Evolutionary conservation across 345 rosid species (phyloP).

Genomic region (Salix udensis): DNA sequence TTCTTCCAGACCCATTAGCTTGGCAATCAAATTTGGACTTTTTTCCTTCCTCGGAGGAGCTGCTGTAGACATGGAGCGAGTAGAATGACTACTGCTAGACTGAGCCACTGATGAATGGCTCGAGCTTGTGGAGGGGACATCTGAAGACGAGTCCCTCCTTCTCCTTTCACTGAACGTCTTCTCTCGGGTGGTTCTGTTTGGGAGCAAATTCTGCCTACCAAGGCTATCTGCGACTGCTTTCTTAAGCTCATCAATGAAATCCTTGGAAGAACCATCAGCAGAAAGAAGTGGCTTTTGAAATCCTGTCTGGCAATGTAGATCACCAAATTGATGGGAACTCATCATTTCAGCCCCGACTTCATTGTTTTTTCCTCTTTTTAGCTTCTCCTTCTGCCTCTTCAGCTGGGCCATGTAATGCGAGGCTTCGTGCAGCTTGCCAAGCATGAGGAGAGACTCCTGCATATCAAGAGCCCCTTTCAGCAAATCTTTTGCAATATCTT

Average conservation of each 20-base stretch:
- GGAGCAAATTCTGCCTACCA: constrained; percentile 54
- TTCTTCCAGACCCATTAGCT: constrained; percentile 88
- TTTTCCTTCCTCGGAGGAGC: constrained; percentile 28
- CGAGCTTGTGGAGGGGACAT: constrained; percentile 63
- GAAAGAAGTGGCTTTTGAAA: constrained; percentile 32
- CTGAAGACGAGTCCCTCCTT: constrained; percentile 38
- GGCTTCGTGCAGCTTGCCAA: constrained; percentile 73
- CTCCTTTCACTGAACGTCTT: constrained; percentile 23
- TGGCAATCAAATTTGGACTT: constrained; percentile 67
- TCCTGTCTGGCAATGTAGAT: constrained; percentile 16
- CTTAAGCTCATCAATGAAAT: constrained; percentile 61
- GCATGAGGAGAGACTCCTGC: constrained; percentile 76
- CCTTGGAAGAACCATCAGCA: constrained; percentile 45
- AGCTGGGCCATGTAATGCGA: constrained; percentile 42
- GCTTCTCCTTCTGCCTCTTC: constrained; percentile 41
- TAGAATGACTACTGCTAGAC: constrained; percentile 29
- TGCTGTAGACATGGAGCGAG: constrained; percentile 6
- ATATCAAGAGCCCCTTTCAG: constrained; percentile 81
- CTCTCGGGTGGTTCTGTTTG: constrained; percentile 21
- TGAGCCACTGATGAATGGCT: constrained; percentile 48
- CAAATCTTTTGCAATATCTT: constrained; percentile 63
- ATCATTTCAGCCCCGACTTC: constrained; percentile 35
- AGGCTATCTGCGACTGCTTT: constrained; percentile 54
- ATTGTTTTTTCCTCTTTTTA: constrained; percentile 23
- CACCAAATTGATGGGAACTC: constrained; percentile 36